Base-by-base conservation (phyloP, 2,329 filamentous ascomycete genomes). In the Aspergillus sp. region DNA sequence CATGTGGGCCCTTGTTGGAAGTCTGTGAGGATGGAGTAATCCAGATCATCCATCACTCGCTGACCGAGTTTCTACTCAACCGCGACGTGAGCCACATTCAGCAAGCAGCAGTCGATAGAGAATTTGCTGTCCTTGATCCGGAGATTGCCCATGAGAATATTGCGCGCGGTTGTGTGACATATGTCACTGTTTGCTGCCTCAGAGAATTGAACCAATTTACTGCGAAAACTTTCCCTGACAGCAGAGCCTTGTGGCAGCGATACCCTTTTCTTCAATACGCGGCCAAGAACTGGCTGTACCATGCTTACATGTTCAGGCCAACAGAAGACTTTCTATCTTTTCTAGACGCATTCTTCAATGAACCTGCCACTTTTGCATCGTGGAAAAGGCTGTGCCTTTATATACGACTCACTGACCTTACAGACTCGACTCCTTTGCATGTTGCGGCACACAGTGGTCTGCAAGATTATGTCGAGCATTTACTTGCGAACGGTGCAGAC, bases 11-110 rank as follows among this genome's bases (percentile, higher is more conserved):
- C 9, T 62, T 82, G 32, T 60, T 82, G 1, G 79, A 82, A 59
- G 67, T 81, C 20, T 66, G 78, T 2, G 76, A 79, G 18, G 78
- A 82, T 52, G 80, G 80, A 55, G 78, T 75, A 0, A 59, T 82
- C 10, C 73, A 73, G 18, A 73, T 82, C 6, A 76, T 82, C 6
- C 80, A 82, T 60, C 80, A 82, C 55, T 82, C 79, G 0, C 77
- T 82, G 46, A 81, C 80, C 2, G 80, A 82, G 55, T 82, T 78
- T 58, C 62, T 82, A 12, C 66, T 71, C 4, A 42, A 42, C 36
- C 1, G 72, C 56, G 26, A 49, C 49, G n/a, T 16, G 14, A 24
- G 12, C 14, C 22, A 36, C 12, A 16, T 31, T 10, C 42, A 49
- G 2, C 4, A 32, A 24, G 16, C 16, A 14, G 24, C 4, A 26